Conservation (phyloP, 164 flowering plant genomes). For the Piper betle region DNA sequence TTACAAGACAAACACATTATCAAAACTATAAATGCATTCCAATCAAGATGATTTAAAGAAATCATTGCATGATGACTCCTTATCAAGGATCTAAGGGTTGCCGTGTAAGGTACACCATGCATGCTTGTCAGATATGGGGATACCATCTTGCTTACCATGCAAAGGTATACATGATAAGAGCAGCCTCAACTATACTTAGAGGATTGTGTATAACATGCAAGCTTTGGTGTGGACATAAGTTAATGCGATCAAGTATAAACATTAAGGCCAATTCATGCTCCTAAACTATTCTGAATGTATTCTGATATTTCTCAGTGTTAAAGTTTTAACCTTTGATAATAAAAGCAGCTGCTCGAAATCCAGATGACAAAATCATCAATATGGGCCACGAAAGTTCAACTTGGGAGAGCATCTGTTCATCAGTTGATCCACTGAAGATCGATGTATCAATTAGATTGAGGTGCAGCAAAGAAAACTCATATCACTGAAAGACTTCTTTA, state of each 20-base stretch:
- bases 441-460: neutral
- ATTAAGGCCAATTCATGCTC: neutral
- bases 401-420: conserved; percentile 45
- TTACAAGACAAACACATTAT: neutral
- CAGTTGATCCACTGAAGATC: conserved; percentile 49
- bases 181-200: too few species aligned
- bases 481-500: too few species aligned
- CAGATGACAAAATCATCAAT: conserved; percentile 68
- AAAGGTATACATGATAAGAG: neutral
- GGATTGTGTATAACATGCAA: neutral
- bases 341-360: conserved; percentile 82
- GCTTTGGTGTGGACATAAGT: neutral
- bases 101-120: too few species aligned
- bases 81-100: too few species aligned
- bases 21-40: too few species aligned
- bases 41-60: too few species aligned
- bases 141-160: neutral
- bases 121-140: too few species aligned
- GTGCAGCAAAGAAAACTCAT: neutral
- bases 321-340: conserved; percentile 51
- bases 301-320: neutral
- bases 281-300: neutral
- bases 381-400: conserved; percentile 64
- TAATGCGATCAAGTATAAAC: neutral
- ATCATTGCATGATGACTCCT: too few species aligned